Conservation (phyloP, 495 filamentous ascomycete species). For the Penicillium daleae region DNA sequence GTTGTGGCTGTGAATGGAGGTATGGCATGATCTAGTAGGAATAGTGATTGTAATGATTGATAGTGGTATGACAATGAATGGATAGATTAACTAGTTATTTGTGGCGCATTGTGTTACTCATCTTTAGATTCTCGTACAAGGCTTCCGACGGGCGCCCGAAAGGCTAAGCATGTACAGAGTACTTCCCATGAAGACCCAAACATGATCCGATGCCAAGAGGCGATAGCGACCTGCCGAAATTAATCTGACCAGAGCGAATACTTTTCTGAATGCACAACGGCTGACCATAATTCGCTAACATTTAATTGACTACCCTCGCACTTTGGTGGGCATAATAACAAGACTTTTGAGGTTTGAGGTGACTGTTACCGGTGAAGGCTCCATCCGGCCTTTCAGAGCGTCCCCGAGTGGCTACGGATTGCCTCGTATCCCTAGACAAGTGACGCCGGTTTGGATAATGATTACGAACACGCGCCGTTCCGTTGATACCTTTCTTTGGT, state of each 20-base stretch:
- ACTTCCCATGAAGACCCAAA: neutral
- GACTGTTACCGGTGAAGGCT: neutral
- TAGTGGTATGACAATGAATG: too few relatives aligned
- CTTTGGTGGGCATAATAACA: neutral
- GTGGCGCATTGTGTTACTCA: neutral
- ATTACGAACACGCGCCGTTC: neutral
- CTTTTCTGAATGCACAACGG: neutral
- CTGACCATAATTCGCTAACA: neutral
- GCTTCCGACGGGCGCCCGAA: neutral
- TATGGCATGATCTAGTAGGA: constrained; percentile 20
- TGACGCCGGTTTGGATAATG: neutral
- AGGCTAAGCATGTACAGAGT: neutral
- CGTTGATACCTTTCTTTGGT: neutral
- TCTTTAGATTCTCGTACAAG: neutral
- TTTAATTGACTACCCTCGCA: neutral
- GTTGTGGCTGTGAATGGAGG: constrained; percentile 63
- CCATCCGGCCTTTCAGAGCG: neutral
- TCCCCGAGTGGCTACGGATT: neutral
- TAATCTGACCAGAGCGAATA: neutral
- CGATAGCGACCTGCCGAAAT: neutral
- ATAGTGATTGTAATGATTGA: too few relatives aligned
- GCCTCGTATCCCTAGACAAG: neutral
- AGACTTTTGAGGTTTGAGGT: neutral
- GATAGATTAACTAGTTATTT: too few relatives aligned
- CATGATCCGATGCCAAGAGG: neutral